Evolutionary conservation across 148 eudicot genomes (phyloP).

Genomic region (Tetragonia tetragonoides): DNA sequence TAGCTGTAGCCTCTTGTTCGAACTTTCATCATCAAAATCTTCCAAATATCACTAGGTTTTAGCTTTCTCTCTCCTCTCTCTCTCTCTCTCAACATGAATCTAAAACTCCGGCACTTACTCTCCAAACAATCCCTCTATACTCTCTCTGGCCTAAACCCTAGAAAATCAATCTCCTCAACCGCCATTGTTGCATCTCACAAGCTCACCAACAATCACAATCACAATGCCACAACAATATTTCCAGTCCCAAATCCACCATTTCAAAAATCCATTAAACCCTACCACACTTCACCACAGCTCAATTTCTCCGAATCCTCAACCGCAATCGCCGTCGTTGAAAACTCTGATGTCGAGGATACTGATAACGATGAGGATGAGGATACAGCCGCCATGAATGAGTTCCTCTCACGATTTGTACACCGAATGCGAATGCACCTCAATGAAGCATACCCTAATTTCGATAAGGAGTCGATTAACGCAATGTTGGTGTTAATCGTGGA

Average conservation of each 20-base stretch:
- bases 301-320: conserved; percentile 1
- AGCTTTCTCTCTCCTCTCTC: conserved; percentile 3
- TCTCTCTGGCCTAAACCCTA: conserved; percentile 2
- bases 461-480: conserved; percentile 53
- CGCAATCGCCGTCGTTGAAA: not conserved
- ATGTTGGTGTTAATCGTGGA: conserved; percentile 75
- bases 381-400: conserved; percentile 60
- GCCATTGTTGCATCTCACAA: conserved; percentile 4
- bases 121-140: conserved; percentile 12
- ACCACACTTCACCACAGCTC: conserved; percentile 12
- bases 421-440: conserved; percentile 68
- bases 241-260: not conserved
- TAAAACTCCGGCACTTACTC: conserved; percentile 25
- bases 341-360: not conserved
- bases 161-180: conserved; percentile 9
- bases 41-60: conserved; percentile 11
- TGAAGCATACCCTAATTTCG: conserved; percentile 50
- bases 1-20: too few species aligned
- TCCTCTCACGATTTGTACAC: conserved; percentile 80
- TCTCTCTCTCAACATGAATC: conserved; percentile 27
- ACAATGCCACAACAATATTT: not conserved
- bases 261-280: not conserved
- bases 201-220: not conserved
- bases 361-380: not conserved
- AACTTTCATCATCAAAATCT: not conserved